phyloP scores from a whole-genome alignment of 345 rosid species.

The Moricandia moricandioides region DNA sequence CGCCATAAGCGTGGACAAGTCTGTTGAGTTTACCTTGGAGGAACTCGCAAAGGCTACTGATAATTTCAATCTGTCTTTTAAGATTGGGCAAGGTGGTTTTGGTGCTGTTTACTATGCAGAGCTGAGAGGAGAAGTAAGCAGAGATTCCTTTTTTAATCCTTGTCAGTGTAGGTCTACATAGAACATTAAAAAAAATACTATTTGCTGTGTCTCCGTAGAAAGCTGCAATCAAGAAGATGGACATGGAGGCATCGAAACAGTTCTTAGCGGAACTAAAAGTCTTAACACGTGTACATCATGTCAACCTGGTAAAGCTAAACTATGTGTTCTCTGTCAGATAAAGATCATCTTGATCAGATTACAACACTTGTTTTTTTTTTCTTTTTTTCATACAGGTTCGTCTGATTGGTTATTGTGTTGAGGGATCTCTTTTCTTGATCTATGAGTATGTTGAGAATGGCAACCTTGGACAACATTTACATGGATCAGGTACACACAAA shows the following conservation, averaged over 20 bases:
- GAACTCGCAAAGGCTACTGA: constrained; percentile 90
- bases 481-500: constrained; percentile 58
- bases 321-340: constrained; percentile 1
- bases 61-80: constrained; percentile 76
- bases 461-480: constrained; percentile 86
- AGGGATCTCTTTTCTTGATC: constrained; percentile 84
- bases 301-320: constrained; percentile 69
- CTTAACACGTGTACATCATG: constrained; percentile 87
- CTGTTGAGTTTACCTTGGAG: constrained; percentile 83
- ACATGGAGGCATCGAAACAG: constrained; percentile 91
- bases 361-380: neutral
- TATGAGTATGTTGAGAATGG: constrained; percentile 93
- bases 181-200: neutral
- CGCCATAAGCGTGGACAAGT: constrained; percentile 77
- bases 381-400: constrained; percentile 58
- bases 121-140: constrained; percentile 87
- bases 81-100: constrained; percentile 93
- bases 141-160: neutral
- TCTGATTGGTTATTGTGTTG: constrained; percentile 89
- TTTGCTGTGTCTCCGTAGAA: constrained; percentile 43
- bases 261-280: constrained; percentile 95
- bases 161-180: neutral
- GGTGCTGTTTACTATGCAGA: constrained; percentile 90
- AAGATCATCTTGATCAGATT: neutral
- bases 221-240: constrained; percentile 99